Percentiles rank a stretch among this genome's conserved stretches.
Conservation (phyloP, 139 green algal species). For the Chlamydomonas applanata region DNA sequence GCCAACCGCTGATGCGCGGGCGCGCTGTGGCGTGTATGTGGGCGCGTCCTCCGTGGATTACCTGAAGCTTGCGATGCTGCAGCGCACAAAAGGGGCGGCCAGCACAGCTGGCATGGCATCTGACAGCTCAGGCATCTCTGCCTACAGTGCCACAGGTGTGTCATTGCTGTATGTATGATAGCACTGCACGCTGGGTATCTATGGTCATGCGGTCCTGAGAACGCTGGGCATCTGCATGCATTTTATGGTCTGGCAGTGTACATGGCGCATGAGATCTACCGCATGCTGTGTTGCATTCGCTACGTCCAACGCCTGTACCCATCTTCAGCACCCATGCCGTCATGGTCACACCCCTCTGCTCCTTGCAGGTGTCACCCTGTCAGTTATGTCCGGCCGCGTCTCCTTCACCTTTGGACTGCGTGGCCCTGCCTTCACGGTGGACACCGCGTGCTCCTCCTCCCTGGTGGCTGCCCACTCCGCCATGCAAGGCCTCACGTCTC, state of each 20-base stretch:
- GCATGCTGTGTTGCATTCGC: too few relatives aligned
- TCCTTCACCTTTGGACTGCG: constrained; percentile 75
- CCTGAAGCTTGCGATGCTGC: constrained; percentile 43
- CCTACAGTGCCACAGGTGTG: constrained; percentile 61
- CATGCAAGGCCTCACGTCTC: constrained; percentile 15
- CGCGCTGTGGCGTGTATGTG: constrained; percentile 45
- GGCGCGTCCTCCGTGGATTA: constrained; percentile 75
- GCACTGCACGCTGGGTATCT: too few relatives aligned
- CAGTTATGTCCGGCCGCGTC: constrained; percentile 70
- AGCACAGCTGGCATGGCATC: not conserved
- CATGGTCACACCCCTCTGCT: too few relatives aligned
- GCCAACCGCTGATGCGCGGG: not conserved
- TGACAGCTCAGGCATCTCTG: constrained; percentile 25
- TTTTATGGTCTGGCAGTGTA: too few relatives aligned
- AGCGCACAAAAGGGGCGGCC: not conserved
- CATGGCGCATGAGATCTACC: too few relatives aligned
- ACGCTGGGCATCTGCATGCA: not conserved
- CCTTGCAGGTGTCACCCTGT: constrained; percentile 60
- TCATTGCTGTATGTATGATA: too few relatives aligned
- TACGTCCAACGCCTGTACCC: too few relatives aligned
- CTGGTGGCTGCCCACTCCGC: constrained; percentile 67
- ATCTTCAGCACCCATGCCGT: too few relatives aligned
- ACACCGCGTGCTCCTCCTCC: constrained; percentile 80
- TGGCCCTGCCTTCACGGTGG: constrained; percentile 70
- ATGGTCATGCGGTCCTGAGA: too few relatives aligned